Percentiles rank a stretch among this genome's conserved stretches.
phyloP scores from a whole-genome alignment of 306 rosid genomes.

The Lathyrus tuberosus region DNA sequence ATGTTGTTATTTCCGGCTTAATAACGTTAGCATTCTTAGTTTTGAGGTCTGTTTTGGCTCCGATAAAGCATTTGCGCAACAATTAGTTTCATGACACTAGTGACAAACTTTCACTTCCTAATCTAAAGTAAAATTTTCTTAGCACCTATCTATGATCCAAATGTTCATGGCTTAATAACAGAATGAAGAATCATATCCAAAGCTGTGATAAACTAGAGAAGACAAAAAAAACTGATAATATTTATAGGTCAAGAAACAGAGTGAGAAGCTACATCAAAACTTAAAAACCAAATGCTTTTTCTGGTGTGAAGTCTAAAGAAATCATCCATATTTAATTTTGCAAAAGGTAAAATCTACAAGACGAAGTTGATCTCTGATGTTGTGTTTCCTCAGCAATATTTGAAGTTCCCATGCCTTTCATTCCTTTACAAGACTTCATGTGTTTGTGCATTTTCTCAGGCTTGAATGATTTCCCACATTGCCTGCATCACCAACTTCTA shows the following conservation, averaged over 20 bases:
- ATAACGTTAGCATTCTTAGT: not conserved
- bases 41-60: not conserved
- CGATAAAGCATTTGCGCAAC: too few species aligned
- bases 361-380: slow-evolving; percentile 39
- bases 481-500: slow-evolving; percentile 63
- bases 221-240: not conserved
- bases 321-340: slow-evolving; percentile 39
- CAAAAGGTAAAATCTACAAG: slow-evolving; percentile 42
- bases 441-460: slow-evolving; percentile 86
- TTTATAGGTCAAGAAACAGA: slow-evolving; percentile 11
- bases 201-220: not conserved
- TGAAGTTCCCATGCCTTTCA: slow-evolving; percentile 49
- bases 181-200: slow-evolving; percentile 6
- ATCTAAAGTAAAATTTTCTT: too few species aligned
- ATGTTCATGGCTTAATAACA: too few species aligned
- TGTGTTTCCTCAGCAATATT: slow-evolving; percentile 36
- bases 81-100: too few species aligned
- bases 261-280: slow-evolving; percentile 31
- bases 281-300: slow-evolving; percentile 28
- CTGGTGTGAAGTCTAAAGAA: slow-evolving; percentile 15
- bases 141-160: too few species aligned
- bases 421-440: slow-evolving; percentile 83
- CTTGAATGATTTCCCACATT: slow-evolving; percentile 73
- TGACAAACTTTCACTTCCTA: too few species aligned
- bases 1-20: not conserved